Conservation (phyloP, 2,329 filamentous ascomycete genomes). For the Beauveria varroae region DNA sequence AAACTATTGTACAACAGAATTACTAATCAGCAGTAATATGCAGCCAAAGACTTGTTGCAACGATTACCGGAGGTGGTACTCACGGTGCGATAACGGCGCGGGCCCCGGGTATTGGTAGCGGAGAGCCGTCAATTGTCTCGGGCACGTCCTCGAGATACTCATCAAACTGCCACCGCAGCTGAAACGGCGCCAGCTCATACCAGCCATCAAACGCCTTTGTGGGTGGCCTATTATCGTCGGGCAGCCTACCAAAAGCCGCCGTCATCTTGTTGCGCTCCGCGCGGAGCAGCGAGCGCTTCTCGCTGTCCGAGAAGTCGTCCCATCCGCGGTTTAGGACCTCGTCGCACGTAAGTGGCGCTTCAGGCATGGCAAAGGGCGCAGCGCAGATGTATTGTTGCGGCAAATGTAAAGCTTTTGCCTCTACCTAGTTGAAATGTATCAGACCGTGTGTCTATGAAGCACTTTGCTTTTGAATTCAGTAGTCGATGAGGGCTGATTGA, state of each 20-base stretch:
- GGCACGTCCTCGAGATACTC: constrained; percentile 68
- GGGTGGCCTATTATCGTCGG: constrained; percentile 36
- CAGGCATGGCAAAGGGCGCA: neutral
- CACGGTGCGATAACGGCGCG: constrained; percentile 90
- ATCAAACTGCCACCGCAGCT: constrained; percentile 65
- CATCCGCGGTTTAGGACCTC: constrained; percentile 5
- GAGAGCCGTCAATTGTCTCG: constrained; percentile 46
- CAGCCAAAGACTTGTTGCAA: neutral
- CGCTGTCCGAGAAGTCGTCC: constrained; percentile 1
- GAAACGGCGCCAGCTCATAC: constrained; percentile 59
- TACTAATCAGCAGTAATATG: neutral
- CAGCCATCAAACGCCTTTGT: constrained; percentile 73
- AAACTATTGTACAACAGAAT: neutral
- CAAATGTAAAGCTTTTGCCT: no score
- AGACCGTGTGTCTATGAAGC: neutral
- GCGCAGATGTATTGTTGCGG: neutral
- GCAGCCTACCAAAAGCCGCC: neutral
- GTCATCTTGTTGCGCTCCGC: constrained; percentile 8
- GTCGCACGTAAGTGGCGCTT: constrained; percentile 8
- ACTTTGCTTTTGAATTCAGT: neutral
- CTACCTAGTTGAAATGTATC: no score
- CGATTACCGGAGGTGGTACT: constrained; percentile 25
- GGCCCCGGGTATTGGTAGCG: constrained; percentile 64
- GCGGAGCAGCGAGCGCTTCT: neutral
- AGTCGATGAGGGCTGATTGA: neutral